Conservation (phyloP, 2,329 filamentous ascomycete genomes). For the Chaetomium sp. region DNA sequence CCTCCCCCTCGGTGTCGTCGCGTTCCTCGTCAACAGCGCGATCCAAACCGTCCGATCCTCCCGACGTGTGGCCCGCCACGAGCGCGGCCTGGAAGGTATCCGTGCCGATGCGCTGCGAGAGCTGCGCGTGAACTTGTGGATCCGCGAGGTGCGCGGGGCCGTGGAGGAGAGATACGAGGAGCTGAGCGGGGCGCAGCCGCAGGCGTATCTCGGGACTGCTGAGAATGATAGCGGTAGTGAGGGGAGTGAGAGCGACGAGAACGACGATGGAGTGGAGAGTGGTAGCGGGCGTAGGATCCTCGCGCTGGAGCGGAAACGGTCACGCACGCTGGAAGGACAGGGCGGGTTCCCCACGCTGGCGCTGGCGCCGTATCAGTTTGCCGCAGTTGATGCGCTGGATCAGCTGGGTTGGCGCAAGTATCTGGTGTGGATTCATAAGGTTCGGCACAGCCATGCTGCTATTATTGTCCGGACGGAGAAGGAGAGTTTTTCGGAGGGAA, state of each 20-base stretch:
- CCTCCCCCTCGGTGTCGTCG: conserved; percentile 63
- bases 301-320: conserved; percentile 36
- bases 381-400: conserved; percentile 75
- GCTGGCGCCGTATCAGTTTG: conserved; percentile 71
- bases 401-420: conserved; percentile 58
- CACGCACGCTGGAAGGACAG: conserved; percentile 24
- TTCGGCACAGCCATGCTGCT: conserved; percentile 78
- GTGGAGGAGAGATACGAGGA: conserved; percentile 74
- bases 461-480: conserved; percentile 74
- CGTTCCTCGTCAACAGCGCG: conserved; percentile 68
- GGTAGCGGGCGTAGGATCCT: conserved; percentile 36
- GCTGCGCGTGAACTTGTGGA: conserved; percentile 54
- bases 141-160: conserved; percentile 67
- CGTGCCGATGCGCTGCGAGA: conserved; percentile 58
- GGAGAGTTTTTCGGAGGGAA: conserved; percentile 66
- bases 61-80: conserved; percentile 69
- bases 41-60: conserved; percentile 71
- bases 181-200: conserved; percentile 59
- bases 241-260: conserved; percentile 20
- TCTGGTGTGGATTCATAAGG: conserved; percentile 68
- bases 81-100: conserved; percentile 61
- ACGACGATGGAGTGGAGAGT: conserved; percentile 26
- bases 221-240: not conserved
- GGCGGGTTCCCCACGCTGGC: conserved; percentile 64
- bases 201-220: conserved; percentile 59